Base-by-base conservation (phyloP, 2,329 filamentous ascomycete genomes). In the Diaporthe vexans region DNA sequence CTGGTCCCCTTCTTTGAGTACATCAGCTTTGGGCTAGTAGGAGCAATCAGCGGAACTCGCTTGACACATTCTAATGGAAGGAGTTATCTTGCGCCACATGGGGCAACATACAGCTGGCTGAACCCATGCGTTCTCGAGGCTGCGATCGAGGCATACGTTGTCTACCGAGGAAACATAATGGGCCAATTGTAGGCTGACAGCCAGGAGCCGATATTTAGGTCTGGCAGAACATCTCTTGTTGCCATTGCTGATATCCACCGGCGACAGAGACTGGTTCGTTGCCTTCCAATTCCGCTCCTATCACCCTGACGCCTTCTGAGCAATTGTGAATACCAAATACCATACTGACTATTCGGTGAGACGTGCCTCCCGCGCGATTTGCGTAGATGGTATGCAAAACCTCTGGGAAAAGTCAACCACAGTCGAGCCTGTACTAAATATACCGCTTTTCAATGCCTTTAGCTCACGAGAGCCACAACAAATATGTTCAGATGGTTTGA, bases 401-500 rank as follows among this genome's bases (percentile, higher is more conserved):
- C 37, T 9, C 13, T 29, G 15, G 19, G 43, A 24, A 40, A 8
- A 17, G 17, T 26, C n/a, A 52, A 15, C n/a, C 4, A 43, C 29
- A 52, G 0, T 33, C 13, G 15, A 26, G 29, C 10, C 61, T 35
- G 46, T 10, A 24, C 46, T 24, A 19, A 17, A 19, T 46, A 11
- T 29, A 24, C 21, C 19, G 8, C 29, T 2, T n/a, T 26, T 7
- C 4, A 6, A 4, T 52, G 29, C 21, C 33, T 52, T 15, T 8
- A n/a, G 33, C 1, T 37, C 46, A 35, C 33, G 63, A 37, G 63
- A 26, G 46, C 61, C 63, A 17, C 29, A 33, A 26, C 15, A 40
- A 19, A 35, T 26, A 37, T 52, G 21, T 67, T 52, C 24, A 67
- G 21, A 40, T 67, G 63, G 48, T 37, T 67, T n/a, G 29, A n/a